Evolutionary conservation across 139 green algal species (phyloP), one percentile per base, ranked within the genome.

Genomic region (Chlorella vulgaris): DNA sequence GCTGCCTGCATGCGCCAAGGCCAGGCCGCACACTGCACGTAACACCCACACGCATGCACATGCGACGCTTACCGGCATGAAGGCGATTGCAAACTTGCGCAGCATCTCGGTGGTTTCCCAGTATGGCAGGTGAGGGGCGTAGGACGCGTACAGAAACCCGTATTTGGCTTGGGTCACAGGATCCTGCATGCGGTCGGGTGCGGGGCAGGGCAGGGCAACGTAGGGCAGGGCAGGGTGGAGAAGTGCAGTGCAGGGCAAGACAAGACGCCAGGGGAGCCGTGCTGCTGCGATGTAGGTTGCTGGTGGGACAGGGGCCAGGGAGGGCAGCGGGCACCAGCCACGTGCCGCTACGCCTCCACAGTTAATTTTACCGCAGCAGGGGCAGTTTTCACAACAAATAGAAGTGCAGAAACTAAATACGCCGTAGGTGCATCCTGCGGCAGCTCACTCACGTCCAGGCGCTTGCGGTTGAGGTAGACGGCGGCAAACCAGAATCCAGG

Each of bases 21-120:
- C n/a, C n/a, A n/a, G n/a, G n/a, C n/a, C n/a, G n/a, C n/a, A n/a
- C n/a, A n/a, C n/a, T n/a, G n/a, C n/a, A n/a, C n/a, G n/a, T n/a
- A n/a, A 15, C 47, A 24, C 47, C 47, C 47, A 10, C 47, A 55
- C 13, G 13, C 15, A 15, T 10, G 47, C 47, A 55, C 47, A 24
- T 36, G 24, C 1, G 43, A 18, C 2, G 76, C 63, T 40, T 69
- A 87, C 74, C 31, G 86, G 86, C 28, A 90, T 89, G 55, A 80
- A 78, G 22, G 70, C 79, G n/a, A 90, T 77, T 28, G 62, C 42
- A 43, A 90, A 80, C 78, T 87, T 90, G 65, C 86, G 77, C 38
- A 90, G 50, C 70, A 83, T 88, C 24, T 90, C 81, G 8, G 74
- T 60, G 6, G 83, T 82, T n/a, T 90, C 86, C 86, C 86, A 90